Base-by-base conservation (phyloP, 2,329 filamentous ascomycete species). In the Monilinia fructicola region DNA sequence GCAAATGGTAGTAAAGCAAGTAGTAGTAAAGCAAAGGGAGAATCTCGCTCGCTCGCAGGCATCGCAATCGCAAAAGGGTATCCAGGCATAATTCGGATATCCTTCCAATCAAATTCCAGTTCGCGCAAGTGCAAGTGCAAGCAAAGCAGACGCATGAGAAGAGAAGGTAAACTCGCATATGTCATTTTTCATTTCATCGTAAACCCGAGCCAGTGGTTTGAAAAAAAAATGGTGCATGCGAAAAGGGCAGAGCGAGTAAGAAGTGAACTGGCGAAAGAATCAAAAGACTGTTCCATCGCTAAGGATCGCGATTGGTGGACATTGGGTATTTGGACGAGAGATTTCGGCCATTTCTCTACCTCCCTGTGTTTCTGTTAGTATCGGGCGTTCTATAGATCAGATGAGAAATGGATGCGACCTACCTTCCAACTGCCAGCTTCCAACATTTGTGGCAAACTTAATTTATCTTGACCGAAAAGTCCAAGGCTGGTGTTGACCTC, bases 351-450 rank as follows among this genome's bases (percentile, higher is more conserved):
- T 90, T 80, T 98, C 95, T 76, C 95, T 89, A 68, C 95, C 95
- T 73, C 94, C 94, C 93, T 86, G 67, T 69, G 75, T 74, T 63
- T 44, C n/a, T 18, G 50, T 71, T 67, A 66, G 64, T 67, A 56
- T 48, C 16, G 21, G 23, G 31, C 21, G 67, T 63, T 65, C 69
- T 10, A 11, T 5, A 21, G 9, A 55, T 23, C 31, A 38, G 38
- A 38, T 23, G 28, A 55, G 23, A 21, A 69, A 59, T 42, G 62
- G 50, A 40, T 28, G 38, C 26, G 67, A 73, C 86, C 80, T 78
- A 95, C 93, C 90, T 98, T 98, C 94, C 95, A 99, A 76, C 92
- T 96, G 62, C 95, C 95, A 18, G 94, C 95, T 78, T 98, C 95
- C 23, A 99, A 83, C 81, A 99, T 87, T 78, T 99, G 95, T 7